Evolutionary conservation across 257 asterid genomes (phyloP), one percentile per base, ranked within the genome.

Genomic region (Scutellaria minor): DNA sequence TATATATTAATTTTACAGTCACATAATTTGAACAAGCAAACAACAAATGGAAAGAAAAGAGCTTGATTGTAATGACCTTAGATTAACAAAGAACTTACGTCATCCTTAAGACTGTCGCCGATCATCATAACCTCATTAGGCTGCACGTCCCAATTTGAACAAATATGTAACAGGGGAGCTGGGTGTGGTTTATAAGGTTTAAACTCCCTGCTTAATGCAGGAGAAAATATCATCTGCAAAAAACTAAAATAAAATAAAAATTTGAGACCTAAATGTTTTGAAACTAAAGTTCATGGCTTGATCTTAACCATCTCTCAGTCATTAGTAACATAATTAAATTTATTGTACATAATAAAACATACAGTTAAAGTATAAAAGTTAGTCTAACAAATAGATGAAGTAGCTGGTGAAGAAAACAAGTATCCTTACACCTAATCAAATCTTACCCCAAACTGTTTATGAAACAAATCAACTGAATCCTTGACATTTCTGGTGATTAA

Each of bases 61-160:
- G 8, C 8, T 50, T 12, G n/a, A 44, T 9, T 12, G 46, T 54
- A 52, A 18, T 41, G 54, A 71, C 50, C 59, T 12, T 13, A 24
- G 9, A 54, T 7, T 10, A 50, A 45, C 9, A 7, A 9, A 46
- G 55, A 63, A 73, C 96, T 86, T 83, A 89, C 98, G 50, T 93
- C 97, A 75, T 93, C 98, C 78, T 91, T 91, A 45, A 89, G 93
- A 73, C 98, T 93, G 68, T 93, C 97, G 7, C 98, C 98, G n/a
- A 93, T 77, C 98, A 93, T 93, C 86, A 93, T 83, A 44, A 93
- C 96, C 85, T 93, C 98, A 71, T 79, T 73, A 12, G 98, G 84
- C 59, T 83, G 91, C 61, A 91, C 65, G 3, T 75, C 88, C 98
- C 98, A 93, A 20, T 73, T 74, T 8, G 92, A 69, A 78, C 98